Base-by-base conservation (phyloP, 2,329 filamentous ascomycete species). In the Sarocladium strictum region DNA sequence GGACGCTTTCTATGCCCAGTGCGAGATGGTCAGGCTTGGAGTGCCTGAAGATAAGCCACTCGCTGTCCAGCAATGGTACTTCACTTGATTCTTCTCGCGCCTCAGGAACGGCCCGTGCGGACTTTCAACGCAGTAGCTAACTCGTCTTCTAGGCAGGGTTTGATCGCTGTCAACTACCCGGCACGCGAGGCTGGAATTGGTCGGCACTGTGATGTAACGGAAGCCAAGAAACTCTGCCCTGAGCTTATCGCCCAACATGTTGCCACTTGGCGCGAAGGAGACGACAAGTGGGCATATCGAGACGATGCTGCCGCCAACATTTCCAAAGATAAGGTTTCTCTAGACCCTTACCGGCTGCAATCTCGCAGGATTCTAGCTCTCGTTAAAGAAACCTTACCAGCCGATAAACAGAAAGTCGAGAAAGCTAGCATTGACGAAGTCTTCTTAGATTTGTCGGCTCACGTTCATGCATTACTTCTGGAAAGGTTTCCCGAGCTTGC, bases 1-100 rank as follows among this genome's bases (percentile, higher is more conserved):
- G 57, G 94, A 99, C 80, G 93, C 93, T 37, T 99, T 99, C 72
- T 99, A 99, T 69, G 88, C 89, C 3, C 94, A 99, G 75, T 97
- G 91, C 67, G 94, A 99, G 72, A 95, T 92, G 80, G 85, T 96
- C 10, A 84, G 94, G 7, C 78, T 97, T 43, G 85, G 85, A 12
- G 75, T 89, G 11, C 75, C 86, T 14, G 85, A 89, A 58, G 82
- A 90, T 55, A 81, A 85, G 60, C 94, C 94, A 10, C 80, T 99
- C 23, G 94, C 91, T 1, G 94, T 99, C 19, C 92, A 95, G 66
- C 93, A 97, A 76, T 97, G 89, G 89, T 86, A 72, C 58, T 70
- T 12, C 3, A 12, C 17, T 32, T 29, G 4, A 23, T 12, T 49
- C 4, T 10, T 29, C 23, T 49, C 23, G 7, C 21, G 9, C 29